Evolutionary conservation across 495 filamentous ascomycete genomes (phyloP), one percentile per base, ranked within the genome.

Genomic region (Cairneyella variabilis): DNA sequence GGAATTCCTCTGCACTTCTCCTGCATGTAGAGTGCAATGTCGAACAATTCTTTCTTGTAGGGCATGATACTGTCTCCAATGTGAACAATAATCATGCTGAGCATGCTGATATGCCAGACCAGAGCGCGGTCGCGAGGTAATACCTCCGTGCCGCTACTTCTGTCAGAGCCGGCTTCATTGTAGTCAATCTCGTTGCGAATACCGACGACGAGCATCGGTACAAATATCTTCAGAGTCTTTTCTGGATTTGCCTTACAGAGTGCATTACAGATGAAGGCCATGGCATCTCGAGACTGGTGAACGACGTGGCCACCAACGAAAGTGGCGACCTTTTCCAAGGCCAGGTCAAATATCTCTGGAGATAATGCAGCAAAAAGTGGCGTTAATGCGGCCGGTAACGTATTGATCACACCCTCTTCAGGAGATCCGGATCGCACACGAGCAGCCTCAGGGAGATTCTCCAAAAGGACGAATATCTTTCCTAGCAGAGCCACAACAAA

Each of bases 11-110:
- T 83, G 70, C 95, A 97, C 48, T 88, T 91, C 56, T 93, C 77
- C 66, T 97, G 92, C 92, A 97, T 96, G 66, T 91, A 96, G 45
- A 85, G 72, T 18, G 93, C 91, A 65, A 97, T 93, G 40, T 91
- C 88, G 54, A 95, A 88, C 1, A 99, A 79, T 50, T 96, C 86
- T 45, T 88, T 73, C 65, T 88, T 89, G 73, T 95, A 91, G 41
- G 86, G 83, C 45, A 99, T 74, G 21, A 97, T 87, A 45, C 89
- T 86, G 62, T 86, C 82, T 20, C 93, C 93, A 46, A 97, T 90
- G 58, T 99, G 93, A 36, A 99, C 93, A 11, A 96, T 89, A 54
- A 89, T 95, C 93, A 99, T 99, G 68, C 91, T 96, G 2, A 99
- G 81, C 75, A 97, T 89, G 68, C 90, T 96, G 61, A 99, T 82